phyloP scores from a whole-genome alignment of 2,329 filamentous ascomycete species.

The Raffaelea albimanens region DNA sequence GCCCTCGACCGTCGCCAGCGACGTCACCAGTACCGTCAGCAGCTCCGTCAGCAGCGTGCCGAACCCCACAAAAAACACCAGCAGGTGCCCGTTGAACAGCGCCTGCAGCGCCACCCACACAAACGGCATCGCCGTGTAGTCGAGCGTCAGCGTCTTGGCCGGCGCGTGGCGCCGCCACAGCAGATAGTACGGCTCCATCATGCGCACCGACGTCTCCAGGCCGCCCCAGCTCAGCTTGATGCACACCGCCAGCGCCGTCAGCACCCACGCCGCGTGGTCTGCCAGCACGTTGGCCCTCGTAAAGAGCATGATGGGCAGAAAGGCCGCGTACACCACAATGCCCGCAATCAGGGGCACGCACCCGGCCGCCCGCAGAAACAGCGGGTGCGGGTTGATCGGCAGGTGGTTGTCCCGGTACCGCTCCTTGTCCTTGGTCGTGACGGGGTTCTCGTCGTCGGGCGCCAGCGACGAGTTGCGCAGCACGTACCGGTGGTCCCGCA shows the following conservation, averaged over 20 bases:
- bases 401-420: conserved; percentile 35
- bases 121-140: conserved; percentile 65
- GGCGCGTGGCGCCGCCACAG: conserved; percentile 57
- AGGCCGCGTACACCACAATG: conserved; percentile 43
- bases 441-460: conserved; percentile 45
- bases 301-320: conserved; percentile 57
- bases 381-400: conserved; percentile 54
- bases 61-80: conserved; percentile 60
- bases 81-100: conserved; percentile 51
- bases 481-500: conserved; percentile 59
- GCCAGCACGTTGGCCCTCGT: conserved; percentile 43
- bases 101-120: conserved; percentile 54
- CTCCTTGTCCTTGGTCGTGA: conserved; percentile 28
- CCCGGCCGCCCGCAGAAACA: conserved; percentile 54
- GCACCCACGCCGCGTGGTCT: conserved; percentile 53
- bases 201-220: conserved; percentile 59
- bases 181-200: conserved; percentile 68
- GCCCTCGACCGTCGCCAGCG: conserved; percentile 56
- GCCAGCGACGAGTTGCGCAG: conserved; percentile 62
- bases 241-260: conserved; percentile 55
- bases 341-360: conserved; percentile 51
- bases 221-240: conserved; percentile 62
- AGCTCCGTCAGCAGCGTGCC: conserved; percentile 66
- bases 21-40: conserved; percentile 58
- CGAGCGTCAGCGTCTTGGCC: conserved; percentile 56